Conservation (phyloP, 345 rosid species). For the Populus davidiana region DNA sequence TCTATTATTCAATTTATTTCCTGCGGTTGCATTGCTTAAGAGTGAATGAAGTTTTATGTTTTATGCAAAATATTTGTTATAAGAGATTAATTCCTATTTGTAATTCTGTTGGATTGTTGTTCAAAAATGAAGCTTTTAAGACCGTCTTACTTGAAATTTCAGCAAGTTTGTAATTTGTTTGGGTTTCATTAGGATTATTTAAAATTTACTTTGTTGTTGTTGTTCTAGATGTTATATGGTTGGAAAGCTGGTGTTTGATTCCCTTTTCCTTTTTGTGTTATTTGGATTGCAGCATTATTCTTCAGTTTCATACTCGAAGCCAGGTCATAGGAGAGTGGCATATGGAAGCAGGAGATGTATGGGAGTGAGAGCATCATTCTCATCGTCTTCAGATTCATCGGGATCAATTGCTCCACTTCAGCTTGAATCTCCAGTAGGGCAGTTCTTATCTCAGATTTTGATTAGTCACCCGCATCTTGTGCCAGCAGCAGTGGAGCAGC, state of each 20-base stretch:
- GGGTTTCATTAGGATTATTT: neutral
- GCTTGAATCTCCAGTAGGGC: slow-evolving; percentile 89
- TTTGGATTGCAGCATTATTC: slow-evolving; percentile 35
- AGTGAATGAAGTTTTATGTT: neutral
- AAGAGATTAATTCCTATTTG: neutral
- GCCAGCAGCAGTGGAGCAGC: slow-evolving; percentile 94
- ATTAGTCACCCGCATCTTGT: slow-evolving; percentile 88
- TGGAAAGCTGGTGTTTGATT: neutral
- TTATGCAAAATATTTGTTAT: neutral
- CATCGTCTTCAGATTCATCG: slow-evolving; percentile 43
- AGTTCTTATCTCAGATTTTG: slow-evolving; percentile 79
- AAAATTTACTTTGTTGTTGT: neutral
- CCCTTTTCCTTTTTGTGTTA: neutral
- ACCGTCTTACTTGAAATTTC: neutral
- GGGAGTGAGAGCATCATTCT: slow-evolving; percentile 49
- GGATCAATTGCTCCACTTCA: slow-evolving; percentile 72
- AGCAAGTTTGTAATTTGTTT: neutral
- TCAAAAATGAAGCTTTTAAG: neutral
- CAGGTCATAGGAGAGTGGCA: slow-evolving; percentile 22
- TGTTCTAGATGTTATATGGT: neutral
- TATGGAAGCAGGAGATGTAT: slow-evolving; percentile 40
- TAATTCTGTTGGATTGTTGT: neutral
- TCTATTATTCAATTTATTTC: neutral
- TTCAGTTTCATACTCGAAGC: slow-evolving; percentile 31
- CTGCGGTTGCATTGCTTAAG: neutral